Evolutionary conservation across 805 yeast species (phyloP), one percentile per base, ranked within the genome.

Genomic region (Millerozyma acaciae): DNA sequence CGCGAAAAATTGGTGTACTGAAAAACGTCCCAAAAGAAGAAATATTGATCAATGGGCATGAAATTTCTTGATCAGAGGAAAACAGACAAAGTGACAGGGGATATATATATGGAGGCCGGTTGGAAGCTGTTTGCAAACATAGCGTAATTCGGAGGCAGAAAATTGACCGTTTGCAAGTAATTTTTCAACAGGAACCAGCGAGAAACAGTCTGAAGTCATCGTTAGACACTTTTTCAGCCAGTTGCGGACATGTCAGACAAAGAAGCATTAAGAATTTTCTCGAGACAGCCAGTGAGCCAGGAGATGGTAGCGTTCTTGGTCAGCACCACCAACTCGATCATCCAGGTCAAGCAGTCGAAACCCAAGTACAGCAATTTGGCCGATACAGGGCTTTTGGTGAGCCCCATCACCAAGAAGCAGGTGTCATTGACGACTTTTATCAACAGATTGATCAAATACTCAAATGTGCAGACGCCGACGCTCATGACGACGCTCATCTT

Each of bases 401-500:
- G 51, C 21, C 57, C 61, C 5, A 45, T 55, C 16, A 29, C 31
- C 22, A 45, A 52, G 35, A 37, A 38, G n/a, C 33, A 32, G 21
- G 55, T 54, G 4, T 42, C 62, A 5, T 65, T 86, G 28, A 62
- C 63, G 27, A 60, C 61, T 16, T 90, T 93, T 65, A 89, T 93
- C 45, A 72, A 78, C 39, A 75, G 72, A 17, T 65, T 90, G 41
- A 80, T 90, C 47, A 69, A 68, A 34, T 78, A 84, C 50, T 86
- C 97, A 5, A 88, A 89, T 55, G 97, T 90, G 26, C 96, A 88
- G 60, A 84, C 96, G 4, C 87, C 97, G 21, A 90, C 97, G 1
- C 70, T 90, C 42, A 90, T 93, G 97, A 80, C 97, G 14, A 75
- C 96, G 4, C 69, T 89, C 34, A 89, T 88, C 10, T 90, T 86